A percentile compares a stretch with the other conserved stretches of the same genome.
phyloP scores from a whole-genome alignment of 331 rosid genomes.

The Spiraea crenata region DNA sequence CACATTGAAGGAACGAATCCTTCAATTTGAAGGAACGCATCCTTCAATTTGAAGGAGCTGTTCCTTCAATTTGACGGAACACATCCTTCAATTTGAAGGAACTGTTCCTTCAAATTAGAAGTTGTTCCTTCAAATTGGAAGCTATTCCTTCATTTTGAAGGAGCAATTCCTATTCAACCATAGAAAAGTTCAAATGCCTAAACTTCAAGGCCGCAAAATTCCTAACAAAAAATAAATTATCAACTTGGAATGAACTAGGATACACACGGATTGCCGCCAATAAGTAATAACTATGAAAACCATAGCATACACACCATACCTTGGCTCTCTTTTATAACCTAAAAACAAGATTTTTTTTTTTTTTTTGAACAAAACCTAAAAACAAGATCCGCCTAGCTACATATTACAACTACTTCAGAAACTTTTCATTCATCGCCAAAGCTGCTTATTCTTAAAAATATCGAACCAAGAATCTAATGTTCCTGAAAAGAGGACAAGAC shows the following conservation, averaged over 20 bases:
- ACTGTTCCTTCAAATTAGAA: no score
- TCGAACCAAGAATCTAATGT: not conserved
- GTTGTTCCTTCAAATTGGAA: no score
- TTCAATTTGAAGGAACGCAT: no score
- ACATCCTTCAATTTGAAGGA: no score
- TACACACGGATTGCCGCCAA: not conserved
- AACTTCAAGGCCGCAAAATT: not conserved
- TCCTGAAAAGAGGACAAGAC: no score
- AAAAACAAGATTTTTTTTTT: no score
- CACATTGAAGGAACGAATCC: no score
- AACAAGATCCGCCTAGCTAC: conserved; percentile 3
- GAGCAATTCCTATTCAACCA: not conserved
- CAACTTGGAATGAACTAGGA: not conserved
- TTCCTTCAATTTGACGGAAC: no score
- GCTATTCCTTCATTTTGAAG: no score
- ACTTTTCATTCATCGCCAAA: not conserved
- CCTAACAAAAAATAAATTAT: not conserved
- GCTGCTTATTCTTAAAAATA: not conserved
- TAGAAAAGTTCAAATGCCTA: not conserved
- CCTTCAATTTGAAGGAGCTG: no score
- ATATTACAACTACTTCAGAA: not conserved
- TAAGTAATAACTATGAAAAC: not conserved
- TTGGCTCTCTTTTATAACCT: not conserved
- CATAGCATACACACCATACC: not conserved
- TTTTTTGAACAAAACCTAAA: no score